Evolutionary conservation across 2,329 filamentous ascomycete genomes (phyloP).

Genomic region (Emergomyces africanus): DNA sequence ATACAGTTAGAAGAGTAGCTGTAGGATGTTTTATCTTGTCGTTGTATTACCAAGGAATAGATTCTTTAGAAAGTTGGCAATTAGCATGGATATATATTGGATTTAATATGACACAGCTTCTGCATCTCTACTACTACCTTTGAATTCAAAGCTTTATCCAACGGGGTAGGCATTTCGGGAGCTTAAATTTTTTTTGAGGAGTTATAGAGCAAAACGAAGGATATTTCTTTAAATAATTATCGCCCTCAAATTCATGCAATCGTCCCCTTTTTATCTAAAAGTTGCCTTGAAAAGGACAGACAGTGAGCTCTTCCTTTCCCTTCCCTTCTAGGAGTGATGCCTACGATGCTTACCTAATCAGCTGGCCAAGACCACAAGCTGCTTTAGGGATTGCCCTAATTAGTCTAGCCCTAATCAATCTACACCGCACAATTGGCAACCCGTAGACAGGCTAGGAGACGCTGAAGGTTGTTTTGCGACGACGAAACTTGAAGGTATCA

Average conservation of each 20-base stretch:
- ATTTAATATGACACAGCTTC: conserved; percentile 9
- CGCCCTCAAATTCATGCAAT: neutral
- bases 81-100: conserved; percentile 11
- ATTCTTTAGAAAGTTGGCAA: conserved; percentile 39
- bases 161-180: conserved; percentile 50
- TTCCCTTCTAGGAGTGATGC: neutral
- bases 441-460: conserved; percentile 1
- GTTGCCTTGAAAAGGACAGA: conserved; percentile 3
- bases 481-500: conserved; percentile 8
- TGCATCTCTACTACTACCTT: conserved; percentile 43
- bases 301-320: neutral
- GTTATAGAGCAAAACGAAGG: neutral
- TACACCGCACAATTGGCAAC: conserved; percentile 6
- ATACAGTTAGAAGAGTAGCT: conserved; percentile 1
- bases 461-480: conserved; percentile 9
- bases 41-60: conserved; percentile 49
- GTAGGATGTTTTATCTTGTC: neutral
- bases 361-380: neutral
- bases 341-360: neutral
- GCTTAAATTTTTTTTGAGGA: neutral
- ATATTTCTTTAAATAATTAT: neutral
- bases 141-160: conserved; percentile 57
- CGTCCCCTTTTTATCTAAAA: conserved; percentile 8
- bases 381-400: neutral
- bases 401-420: conserved; percentile 16